Percentiles rank a stretch among this genome's conserved stretches.
Evolutionary conservation across 345 rosid species (phyloP).

Genomic region (Eucalyptus globulus): DNA sequence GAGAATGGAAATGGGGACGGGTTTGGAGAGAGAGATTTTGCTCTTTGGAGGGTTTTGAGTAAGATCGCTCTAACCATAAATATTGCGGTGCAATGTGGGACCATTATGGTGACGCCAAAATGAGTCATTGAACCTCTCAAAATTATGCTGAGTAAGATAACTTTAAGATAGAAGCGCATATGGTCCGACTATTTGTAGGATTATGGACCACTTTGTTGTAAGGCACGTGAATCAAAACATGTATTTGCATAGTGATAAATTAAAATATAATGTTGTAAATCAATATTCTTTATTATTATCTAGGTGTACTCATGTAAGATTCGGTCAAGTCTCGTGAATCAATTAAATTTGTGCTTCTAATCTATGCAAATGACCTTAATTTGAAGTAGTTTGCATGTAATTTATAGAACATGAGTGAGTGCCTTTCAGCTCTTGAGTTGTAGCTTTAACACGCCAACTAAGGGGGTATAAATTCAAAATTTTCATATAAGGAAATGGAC

Average conservation of each 20-base stretch:
- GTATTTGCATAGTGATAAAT: background rate
- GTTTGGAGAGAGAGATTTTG: background rate
- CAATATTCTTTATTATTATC: background rate
- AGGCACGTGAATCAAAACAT: background rate
- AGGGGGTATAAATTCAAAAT: background rate
- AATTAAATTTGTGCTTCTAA: background rate
- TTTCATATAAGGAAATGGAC: background rate
- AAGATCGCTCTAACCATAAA: background rate
- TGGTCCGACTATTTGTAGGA: background rate
- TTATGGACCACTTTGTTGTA: background rate
- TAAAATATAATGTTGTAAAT: background rate
- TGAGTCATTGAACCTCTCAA: rapidly evolving
- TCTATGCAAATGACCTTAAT: too few relatives aligned
- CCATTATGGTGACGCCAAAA: background rate
- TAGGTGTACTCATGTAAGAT: background rate
- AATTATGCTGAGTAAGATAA: background rate
- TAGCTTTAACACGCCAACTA: background rate
- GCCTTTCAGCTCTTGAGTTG: background rate
- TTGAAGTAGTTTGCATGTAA: background rate
- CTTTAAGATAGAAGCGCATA: background rate
- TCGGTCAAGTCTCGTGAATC: background rate
- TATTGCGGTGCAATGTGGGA: background rate
- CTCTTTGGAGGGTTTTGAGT: background rate
- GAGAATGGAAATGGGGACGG: background rate
- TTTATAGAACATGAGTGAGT: background rate